Base-by-base conservation (phyloP, 768 basidiomycete genomes). In the Kwoniella pini region DNA sequence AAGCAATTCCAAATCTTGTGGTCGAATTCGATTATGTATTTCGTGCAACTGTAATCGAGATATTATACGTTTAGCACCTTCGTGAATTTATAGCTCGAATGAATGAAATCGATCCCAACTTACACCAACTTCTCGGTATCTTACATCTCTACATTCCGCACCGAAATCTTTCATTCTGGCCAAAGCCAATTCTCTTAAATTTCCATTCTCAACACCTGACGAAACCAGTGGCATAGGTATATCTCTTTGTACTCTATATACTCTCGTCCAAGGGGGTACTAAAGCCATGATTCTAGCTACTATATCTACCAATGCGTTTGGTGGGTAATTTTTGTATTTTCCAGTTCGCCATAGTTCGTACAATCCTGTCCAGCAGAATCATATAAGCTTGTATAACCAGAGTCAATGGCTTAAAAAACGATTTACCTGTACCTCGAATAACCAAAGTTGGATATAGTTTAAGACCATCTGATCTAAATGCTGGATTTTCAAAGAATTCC, bases 111-210 rank as follows among this genome's bases (percentile, higher is more conserved):
- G 46, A 19, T 4, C 26, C 19, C 56, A 11, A 84, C 88, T 73
- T 80, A 94, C 92, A 45, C 96, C 96, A 59, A 99, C 96, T 84
- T 99, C 96, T 46, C 96, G 88, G 81, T 89, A 97, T 57, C 96
- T 86, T 36, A 99, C 95, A 78, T 99, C 96, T 58, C 96, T 85
- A 77, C 96, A 99, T 64, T 93, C 91, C 28, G 90, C 91, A 13
- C 96, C 96, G 79, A 99, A 96, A 77, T 99, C 96, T 80, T 95
- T 97, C 94, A 99, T 95, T 33, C 96, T 86, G 67, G 92, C 94
- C 30, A 98, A 82, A 40, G 96, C 95, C 39, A 99, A 82, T 79
- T 99, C 96, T 54, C 96, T 87, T 62, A 99, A 81, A 78, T 99
- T 99, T 0, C 96, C 96, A 78, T 97, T 98, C 78, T 98, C 95